phyloP scores from a whole-genome alignment of 768 basidiomycete species.

The Termitomyces sp. region DNA sequence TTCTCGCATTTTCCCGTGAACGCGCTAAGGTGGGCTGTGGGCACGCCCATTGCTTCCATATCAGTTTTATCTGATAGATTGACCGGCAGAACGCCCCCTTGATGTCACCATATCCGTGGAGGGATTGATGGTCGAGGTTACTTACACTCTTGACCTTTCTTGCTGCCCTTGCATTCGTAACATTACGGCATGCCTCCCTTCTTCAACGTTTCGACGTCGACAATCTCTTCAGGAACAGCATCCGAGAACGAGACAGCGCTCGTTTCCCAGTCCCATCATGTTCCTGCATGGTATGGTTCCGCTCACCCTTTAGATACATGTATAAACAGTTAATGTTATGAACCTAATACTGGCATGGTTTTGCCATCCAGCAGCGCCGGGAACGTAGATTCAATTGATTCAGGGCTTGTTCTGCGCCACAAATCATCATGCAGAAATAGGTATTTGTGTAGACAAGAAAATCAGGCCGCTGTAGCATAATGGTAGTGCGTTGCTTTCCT shows the following conservation, averaged over 20 bases:
- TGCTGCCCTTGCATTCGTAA: not conserved
- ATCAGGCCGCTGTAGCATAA: slow-evolving; percentile 13
- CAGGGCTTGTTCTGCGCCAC: not conserved
- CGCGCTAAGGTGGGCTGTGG: not conserved
- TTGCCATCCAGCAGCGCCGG: too few species aligned
- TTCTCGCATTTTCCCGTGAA: not conserved
- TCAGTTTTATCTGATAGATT: not conserved
- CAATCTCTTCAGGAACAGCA: not conserved
- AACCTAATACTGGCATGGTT: too few species aligned
- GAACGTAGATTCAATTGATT: too few species aligned
- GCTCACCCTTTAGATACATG: too few species aligned
- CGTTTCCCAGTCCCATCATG: not conserved
- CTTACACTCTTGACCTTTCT: too few species aligned
- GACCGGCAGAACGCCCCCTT: not conserved
- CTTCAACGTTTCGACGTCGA: too few species aligned
- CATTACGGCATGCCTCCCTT: too few species aligned
- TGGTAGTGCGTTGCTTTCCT: slow-evolving; percentile 15
- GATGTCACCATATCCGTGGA: not conserved
- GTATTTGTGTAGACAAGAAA: not conserved
- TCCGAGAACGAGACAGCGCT: not conserved
- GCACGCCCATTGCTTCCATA: not conserved
- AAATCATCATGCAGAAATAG: not conserved
- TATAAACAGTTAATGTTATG: too few species aligned
- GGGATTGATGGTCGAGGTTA: too few species aligned
- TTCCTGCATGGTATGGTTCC: not conserved